Evolutionary conservation across 2,329 filamentous ascomycete species (phyloP).

Genomic region (Aciculosporium take): DNA sequence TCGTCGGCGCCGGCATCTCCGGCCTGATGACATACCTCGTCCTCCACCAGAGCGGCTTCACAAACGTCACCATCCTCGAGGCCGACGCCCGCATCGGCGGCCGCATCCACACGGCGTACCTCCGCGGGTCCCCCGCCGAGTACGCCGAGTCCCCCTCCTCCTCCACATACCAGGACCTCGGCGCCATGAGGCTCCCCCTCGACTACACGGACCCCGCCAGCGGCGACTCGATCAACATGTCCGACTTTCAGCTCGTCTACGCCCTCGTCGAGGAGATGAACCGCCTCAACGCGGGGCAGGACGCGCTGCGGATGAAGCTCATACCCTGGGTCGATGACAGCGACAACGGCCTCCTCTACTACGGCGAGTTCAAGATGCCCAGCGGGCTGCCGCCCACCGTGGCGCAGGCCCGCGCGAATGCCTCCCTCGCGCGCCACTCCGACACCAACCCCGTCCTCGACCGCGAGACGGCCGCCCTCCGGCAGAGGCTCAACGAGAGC

Average conservation of each 20-base stretch:
- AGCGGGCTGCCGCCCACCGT: constrained; percentile 39
- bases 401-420: constrained; percentile 30
- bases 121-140: too few species aligned
- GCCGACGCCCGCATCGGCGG: constrained; percentile 46
- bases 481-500: constrained; percentile 21
- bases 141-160: too few species aligned
- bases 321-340: constrained; percentile 47
- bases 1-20: constrained; percentile 51
- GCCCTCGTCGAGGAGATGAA: constrained; percentile 48
- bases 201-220: constrained; percentile 32
- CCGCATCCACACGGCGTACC: constrained; percentile 48
- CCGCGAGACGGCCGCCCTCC: constrained; percentile 19
- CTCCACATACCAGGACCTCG: constrained; percentile 55
- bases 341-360: constrained; percentile 38
- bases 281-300: constrained; percentile 36
- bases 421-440: constrained; percentile 21
- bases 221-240: constrained; percentile 41
- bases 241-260: constrained; percentile 51
- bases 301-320: constrained; percentile 40
- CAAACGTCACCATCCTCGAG: constrained; percentile 48
- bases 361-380: constrained; percentile 30
- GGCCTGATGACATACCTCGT: constrained; percentile 45
- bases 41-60: constrained; percentile 35
- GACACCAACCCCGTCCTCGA: constrained; percentile 12
- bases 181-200: constrained; percentile 50